Conservation (phyloP, 176 grass and related monocot genomes). For the Cymbopogon citratus region DNA sequence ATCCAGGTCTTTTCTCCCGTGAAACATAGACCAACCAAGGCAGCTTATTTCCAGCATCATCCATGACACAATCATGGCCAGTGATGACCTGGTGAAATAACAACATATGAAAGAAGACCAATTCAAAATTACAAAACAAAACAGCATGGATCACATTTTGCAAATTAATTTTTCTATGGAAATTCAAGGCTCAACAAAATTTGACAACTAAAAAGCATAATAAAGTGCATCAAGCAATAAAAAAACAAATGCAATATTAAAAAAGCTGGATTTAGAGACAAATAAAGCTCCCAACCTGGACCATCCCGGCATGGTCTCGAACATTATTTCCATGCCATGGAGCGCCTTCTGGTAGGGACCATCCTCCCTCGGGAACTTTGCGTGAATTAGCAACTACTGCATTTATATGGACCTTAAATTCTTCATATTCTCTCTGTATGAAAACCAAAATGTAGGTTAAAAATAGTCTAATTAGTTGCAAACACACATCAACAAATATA, state of each 20-base stretch:
- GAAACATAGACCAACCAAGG: slow-evolving; percentile 30
- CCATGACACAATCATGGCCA: slow-evolving; percentile 25
- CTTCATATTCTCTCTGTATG: slow-evolving; percentile 31
- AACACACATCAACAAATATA: background rate
- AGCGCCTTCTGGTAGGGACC: slow-evolving; percentile 23
- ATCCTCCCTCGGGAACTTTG: slow-evolving; percentile 26
- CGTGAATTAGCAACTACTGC: slow-evolving; percentile 21
- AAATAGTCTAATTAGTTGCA: background rate
- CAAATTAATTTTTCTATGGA: background rate
- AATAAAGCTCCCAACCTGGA: slow-evolving; percentile 5
- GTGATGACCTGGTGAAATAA: slow-evolving; percentile 17
- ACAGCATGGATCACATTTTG: background rate
- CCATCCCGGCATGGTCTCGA: slow-evolving; percentile 24
- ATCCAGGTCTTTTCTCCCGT: slow-evolving; percentile 31
- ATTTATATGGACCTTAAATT: slow-evolving; percentile 28
- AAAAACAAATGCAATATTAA: background rate
- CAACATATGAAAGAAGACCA: background rate
- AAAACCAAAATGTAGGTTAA: slow-evolving; percentile 15
- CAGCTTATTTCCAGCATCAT: slow-evolving; percentile 30
- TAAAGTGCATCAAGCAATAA: background rate
- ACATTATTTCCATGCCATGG: slow-evolving; percentile 37
- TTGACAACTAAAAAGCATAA: background rate
- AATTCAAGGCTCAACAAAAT: background rate
- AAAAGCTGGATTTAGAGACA: background rate
- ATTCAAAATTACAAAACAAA: background rate